These are phyloP conservation scores for Aspergillus avenaceus DNA, from an alignment of 495 filamentous ascomycete species.

Conservation along the genomic window DNA sequence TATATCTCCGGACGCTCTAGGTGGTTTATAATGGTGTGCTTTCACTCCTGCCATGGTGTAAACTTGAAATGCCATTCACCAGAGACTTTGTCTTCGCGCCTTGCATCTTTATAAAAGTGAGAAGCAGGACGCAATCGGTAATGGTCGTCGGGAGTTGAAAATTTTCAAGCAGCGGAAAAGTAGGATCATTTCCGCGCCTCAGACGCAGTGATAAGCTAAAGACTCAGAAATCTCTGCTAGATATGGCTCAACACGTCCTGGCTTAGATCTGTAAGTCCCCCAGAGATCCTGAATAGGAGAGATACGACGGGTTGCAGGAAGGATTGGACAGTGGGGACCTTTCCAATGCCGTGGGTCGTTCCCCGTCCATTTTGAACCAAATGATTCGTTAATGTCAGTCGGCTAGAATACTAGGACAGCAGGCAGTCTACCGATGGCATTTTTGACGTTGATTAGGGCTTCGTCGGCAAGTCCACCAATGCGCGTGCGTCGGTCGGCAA, in stretches of 20 bases:
- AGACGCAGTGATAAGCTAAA: not conserved
- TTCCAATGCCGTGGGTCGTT: constrained; percentile 4
- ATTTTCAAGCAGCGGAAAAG: not conserved
- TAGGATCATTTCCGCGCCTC: not conserved
- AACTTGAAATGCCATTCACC: not conserved
- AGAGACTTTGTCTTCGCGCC: not conserved
- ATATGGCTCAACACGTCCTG: no score
- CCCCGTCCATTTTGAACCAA: not conserved
- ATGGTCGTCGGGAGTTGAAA: not conserved
- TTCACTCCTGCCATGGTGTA: no score
- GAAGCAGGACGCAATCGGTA: not conserved
- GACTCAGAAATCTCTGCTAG: no score
- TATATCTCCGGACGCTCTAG: not conserved
- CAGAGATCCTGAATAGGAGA: not conserved
- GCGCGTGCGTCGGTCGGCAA: constrained; percentile 10
- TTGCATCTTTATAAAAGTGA: not conserved
- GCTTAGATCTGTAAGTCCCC: no score
- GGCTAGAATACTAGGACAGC: not conserved
- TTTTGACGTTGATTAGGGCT: not conserved
- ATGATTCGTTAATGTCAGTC: no score
- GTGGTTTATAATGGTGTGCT: not conserved
- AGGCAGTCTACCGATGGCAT: not conserved
- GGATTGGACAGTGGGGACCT: not conserved
- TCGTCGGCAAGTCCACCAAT: constrained; percentile 16
- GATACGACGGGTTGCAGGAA: not conserved